phyloP scores from a whole-genome alignment of 495 filamentous ascomycete genomes.

The Lasiosphaeria ovina region DNA sequence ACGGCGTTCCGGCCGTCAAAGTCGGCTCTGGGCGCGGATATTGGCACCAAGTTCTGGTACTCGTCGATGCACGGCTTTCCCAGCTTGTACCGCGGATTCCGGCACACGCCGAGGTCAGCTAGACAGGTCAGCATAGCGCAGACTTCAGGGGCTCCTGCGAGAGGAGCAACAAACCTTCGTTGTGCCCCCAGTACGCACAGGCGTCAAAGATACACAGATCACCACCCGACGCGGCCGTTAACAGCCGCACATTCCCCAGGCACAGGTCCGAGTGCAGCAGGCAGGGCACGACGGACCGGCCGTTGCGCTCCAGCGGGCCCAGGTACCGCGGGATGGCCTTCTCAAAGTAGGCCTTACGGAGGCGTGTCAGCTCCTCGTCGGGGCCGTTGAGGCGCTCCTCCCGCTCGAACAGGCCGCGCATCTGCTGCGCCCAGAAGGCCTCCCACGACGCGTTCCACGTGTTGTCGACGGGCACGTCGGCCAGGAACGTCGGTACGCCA shows the following conservation, averaged over 20 bases:
- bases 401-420: slow-evolving; percentile 10
- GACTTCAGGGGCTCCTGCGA: not conserved
- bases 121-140: not conserved
- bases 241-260: slow-evolving; percentile 40
- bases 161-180: slow-evolving; percentile 30
- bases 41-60: slow-evolving; percentile 12
- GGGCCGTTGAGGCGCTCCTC: slow-evolving; percentile 4
- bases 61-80: slow-evolving; percentile 12
- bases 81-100: slow-evolving; percentile 15
- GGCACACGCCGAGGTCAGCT: slow-evolving; percentile 36
- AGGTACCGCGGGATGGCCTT: slow-evolving; percentile 35
- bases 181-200: slow-evolving; percentile 44
- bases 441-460: slow-evolving; percentile 35
- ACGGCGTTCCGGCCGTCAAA: slow-evolving; percentile 24
- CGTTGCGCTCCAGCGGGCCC: slow-evolving; percentile 35
- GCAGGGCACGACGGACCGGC: slow-evolving; percentile 38
- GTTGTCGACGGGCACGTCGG: slow-evolving; percentile 5
- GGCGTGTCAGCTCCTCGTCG: not conserved
- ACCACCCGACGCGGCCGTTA: slow-evolving; percentile 20
- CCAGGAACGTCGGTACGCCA: slow-evolving; percentile 33
- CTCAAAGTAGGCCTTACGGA: slow-evolving; percentile 16
- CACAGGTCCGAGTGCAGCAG: slow-evolving; percentile 46
- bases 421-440: slow-evolving; percentile 31
- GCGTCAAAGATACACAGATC: slow-evolving; percentile 43
- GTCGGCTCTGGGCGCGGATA: slow-evolving; percentile 23